Conservation (phyloP, 495 filamentous ascomycete species). For the Penicillium desertorum region DNA sequence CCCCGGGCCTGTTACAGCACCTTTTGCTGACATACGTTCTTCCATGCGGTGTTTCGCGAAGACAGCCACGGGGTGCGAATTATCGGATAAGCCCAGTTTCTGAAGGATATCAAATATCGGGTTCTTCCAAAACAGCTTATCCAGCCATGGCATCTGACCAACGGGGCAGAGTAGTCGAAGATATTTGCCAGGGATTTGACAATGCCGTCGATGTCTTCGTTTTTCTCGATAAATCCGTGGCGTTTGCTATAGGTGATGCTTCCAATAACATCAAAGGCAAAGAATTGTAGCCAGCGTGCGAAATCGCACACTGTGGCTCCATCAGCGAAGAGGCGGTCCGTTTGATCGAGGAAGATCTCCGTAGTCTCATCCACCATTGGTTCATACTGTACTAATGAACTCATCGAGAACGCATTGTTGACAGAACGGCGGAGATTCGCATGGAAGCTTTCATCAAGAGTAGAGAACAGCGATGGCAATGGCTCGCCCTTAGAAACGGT, state of each 20-base stretch:
- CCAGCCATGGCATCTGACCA: conserved; percentile 15
- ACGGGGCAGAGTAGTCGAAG: conserved; percentile 47
- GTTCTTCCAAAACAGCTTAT: neutral
- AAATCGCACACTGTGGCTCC: conserved; percentile 57
- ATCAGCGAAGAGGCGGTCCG: conserved; percentile 57
- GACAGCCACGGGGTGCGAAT: conserved; percentile 16
- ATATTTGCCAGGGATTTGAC: conserved; percentile 43
- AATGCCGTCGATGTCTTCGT: conserved; percentile 56
- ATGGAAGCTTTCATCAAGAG: conserved; percentile 72
- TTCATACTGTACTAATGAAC: conserved; percentile 68
- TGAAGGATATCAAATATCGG: conserved; percentile 26
- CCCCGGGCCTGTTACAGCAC: conserved; percentile 21
- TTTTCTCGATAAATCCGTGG: conserved; percentile 62
- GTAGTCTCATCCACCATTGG: conserved; percentile 55
- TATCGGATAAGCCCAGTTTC: conserved; percentile 35
- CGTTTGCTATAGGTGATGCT: conserved; percentile 62
- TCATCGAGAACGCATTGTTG: conserved; percentile 74
- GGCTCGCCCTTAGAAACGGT: conserved; percentile 61
- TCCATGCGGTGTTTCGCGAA: conserved; percentile 52
- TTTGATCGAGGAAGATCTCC: conserved; percentile 46
- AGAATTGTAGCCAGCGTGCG: conserved; percentile 73
- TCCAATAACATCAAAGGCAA: conserved; percentile 74
- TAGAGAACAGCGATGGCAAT: conserved; percentile 74
- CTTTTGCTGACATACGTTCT: conserved; percentile 19
- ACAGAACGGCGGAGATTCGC: conserved; percentile 66